phyloP scores from a whole-genome alignment of 257 asterid species.

The Solanum lycopersicoides region DNA sequence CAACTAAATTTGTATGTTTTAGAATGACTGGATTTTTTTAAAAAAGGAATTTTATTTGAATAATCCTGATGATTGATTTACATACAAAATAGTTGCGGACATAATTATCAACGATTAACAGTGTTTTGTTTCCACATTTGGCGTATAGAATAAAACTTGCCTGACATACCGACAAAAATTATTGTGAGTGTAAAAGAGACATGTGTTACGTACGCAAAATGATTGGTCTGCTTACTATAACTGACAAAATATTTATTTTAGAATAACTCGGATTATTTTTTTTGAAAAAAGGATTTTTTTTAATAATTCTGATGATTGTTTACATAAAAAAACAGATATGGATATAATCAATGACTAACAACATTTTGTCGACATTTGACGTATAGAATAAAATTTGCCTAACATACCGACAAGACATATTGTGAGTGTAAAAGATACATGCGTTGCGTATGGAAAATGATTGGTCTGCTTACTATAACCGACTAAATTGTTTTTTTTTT shows the following conservation, averaged over 20 bases:
- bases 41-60: too few species aligned
- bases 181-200: not conserved
- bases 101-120: too few species aligned
- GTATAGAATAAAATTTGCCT: not conserved
- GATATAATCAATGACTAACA: not conserved
- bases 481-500: not conserved
- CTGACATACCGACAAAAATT: not conserved
- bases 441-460: not conserved
- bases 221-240: not conserved
- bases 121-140: not conserved
- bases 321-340: not conserved
- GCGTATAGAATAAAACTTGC: not conserved
- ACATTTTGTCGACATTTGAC: not conserved
- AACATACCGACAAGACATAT: not conserved
- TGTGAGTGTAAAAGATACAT: not conserved
- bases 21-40: too few species aligned
- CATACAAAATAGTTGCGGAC: too few species aligned
- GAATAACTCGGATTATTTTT: not conserved
- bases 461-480: not conserved
- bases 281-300: too few species aligned
- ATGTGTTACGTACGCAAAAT: not conserved
- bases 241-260: not conserved
- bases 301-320: too few species aligned
- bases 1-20: too few species aligned
- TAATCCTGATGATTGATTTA: too few species aligned